Evolutionary conservation across 768 basidiomycete species (phyloP).

Genomic region (Aureoboletus auriporus): DNA sequence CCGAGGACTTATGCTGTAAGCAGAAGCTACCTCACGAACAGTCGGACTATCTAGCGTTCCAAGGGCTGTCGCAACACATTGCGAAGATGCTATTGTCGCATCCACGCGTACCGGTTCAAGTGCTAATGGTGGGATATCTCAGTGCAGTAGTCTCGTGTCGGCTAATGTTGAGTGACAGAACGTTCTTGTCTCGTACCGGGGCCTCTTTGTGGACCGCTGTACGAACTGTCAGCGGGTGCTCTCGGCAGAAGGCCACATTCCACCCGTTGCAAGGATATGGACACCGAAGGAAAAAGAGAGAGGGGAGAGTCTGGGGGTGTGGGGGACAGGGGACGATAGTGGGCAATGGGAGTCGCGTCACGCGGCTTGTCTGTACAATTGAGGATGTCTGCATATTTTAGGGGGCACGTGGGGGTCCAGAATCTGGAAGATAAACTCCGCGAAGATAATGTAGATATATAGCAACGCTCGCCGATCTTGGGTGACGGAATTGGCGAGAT

Average conservation of each 20-base stretch:
- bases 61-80: slow-evolving; percentile 63
- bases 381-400: neutral
- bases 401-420: slow-evolving; percentile 5
- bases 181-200: slow-evolving; percentile 53
- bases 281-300: slow-evolving; percentile 11
- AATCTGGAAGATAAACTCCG: slow-evolving; percentile 14
- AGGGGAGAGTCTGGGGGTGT: neutral
- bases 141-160: neutral
- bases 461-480: slow-evolving; percentile 10
- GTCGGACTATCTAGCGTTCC: slow-evolving; percentile 63
- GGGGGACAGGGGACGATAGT: slow-evolving; percentile 17
- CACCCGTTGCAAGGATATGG: slow-evolving; percentile 65
- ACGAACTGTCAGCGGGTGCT: slow-evolving; percentile 59
- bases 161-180: slow-evolving; percentile 29
- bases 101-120: slow-evolving; percentile 50
- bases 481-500: slow-evolving; percentile 2
- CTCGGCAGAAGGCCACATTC: slow-evolving; percentile 66
- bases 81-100: slow-evolving; percentile 54
- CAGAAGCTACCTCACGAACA: slow-evolving; percentile 69
- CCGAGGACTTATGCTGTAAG: neutral
- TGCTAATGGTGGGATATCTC: slow-evolving; percentile 40
- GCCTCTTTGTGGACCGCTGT: slow-evolving; percentile 61
- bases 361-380: slow-evolving; percentile 36
- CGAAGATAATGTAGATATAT: slow-evolving; percentile 13
- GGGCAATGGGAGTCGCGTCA: slow-evolving; percentile 53